Evolutionary conservation across 2,329 filamentous ascomycete genomes (phyloP).

Genomic region (Trichoderma sp.): DNA sequence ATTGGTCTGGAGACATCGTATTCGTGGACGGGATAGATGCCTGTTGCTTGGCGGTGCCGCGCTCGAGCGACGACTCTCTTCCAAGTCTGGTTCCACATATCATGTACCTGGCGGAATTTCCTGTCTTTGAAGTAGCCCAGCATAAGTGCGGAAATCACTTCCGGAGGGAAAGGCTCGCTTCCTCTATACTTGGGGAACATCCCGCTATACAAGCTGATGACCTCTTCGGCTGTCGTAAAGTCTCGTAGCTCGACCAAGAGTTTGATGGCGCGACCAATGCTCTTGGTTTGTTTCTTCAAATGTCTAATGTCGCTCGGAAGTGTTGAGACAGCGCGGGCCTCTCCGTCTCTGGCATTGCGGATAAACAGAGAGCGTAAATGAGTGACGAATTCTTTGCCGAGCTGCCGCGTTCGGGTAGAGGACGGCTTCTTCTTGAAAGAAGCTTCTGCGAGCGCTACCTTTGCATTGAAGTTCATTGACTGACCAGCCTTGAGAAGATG

Average conservation of each 20-base stretch:
- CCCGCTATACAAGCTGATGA: constrained; percentile 57
- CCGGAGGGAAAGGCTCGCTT: constrained; percentile 48
- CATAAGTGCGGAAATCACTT: constrained; percentile 69
- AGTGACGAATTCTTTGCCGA: constrained; percentile 36
- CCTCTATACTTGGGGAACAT: constrained; percentile 41
- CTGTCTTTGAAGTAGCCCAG: constrained; percentile 59
- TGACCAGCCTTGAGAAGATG: constrained; percentile 48
- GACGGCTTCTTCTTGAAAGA: constrained; percentile 34
- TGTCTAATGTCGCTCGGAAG: constrained; percentile 29
- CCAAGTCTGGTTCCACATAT: constrained; percentile 67
- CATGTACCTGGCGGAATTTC: constrained; percentile 61
- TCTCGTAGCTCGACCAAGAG: constrained; percentile 43
- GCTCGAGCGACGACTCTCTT: constrained; percentile 48
- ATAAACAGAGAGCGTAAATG: constrained; percentile 33
- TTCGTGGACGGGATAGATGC: constrained; percentile 51
- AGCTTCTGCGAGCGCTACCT: constrained; percentile 48
- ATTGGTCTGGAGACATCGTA: constrained; percentile 55
- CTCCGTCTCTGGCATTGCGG: neutral
- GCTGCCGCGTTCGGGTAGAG: constrained; percentile 30
- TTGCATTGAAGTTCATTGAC: constrained; percentile 45
- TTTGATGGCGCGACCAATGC: constrained; percentile 38
- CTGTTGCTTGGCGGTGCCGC: constrained; percentile 29
- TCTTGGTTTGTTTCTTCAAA: constrained; percentile 34
- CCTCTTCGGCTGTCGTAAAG: constrained; percentile 56
- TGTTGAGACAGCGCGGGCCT: neutral